phyloP scores from a whole-genome alignment of 805 yeast genomes.

The Monosporozyma solicola region DNA sequence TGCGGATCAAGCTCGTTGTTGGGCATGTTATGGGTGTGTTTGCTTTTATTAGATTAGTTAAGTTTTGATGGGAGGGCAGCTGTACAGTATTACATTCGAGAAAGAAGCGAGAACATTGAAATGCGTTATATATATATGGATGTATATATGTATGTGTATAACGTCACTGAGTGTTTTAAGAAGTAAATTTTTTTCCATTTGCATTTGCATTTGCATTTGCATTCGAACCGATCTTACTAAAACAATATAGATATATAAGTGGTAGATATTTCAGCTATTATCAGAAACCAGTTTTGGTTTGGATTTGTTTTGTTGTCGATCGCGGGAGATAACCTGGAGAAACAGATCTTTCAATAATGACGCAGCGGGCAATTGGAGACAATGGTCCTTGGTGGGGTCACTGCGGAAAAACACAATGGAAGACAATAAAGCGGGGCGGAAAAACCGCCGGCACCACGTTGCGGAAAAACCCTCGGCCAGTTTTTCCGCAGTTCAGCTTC shows the following conservation, averaged over 20 bases:
- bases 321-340: not conserved
- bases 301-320: not conserved
- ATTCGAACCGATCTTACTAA: not conserved
- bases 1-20: conserved; percentile 2
- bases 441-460: not conserved
- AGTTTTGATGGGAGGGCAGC: too few species aligned
- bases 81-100: too few species aligned
- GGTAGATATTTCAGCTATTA: too few species aligned
- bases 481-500: not conserved
- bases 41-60: too few species aligned
- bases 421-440: not conserved
- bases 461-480: not conserved
- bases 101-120: not conserved
- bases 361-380: not conserved
- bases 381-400: not conserved
- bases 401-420: not conserved
- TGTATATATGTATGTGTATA: too few species aligned
- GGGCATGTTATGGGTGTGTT: not conserved
- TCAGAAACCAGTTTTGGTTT: too few species aligned
- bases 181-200: not conserved
- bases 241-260: too few species aligned
- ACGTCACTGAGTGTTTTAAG: not conserved
- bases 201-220: too few species aligned
- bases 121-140: not conserved
- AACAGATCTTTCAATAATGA: not conserved